These are phyloP conservation scores for Hymenoscyphus fructigenus DNA, from an alignment of 2,329 filamentous ascomycete genomes.

Conservation along the genomic window DNA sequence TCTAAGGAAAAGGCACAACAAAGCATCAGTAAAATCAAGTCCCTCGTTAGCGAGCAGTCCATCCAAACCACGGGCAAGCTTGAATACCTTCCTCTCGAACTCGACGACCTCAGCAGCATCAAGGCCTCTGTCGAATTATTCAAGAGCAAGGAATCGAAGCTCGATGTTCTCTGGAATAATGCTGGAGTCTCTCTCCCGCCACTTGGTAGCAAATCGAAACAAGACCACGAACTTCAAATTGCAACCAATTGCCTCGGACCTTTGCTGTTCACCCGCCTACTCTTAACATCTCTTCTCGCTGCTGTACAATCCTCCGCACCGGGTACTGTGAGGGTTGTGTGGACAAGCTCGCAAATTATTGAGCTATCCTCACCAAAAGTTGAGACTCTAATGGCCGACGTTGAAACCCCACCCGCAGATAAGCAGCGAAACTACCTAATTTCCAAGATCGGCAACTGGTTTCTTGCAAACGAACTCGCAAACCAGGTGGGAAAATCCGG, in stretches of 20 bases:
- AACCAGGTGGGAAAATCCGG: constrained; percentile 7
- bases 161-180: constrained; percentile 42
- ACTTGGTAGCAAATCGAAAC: constrained; percentile 13
- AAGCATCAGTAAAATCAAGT: constrained; percentile 41
- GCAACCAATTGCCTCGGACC: constrained; percentile 19
- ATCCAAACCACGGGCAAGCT: constrained; percentile 35
- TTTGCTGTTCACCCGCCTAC: constrained; percentile 22
- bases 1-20: constrained; percentile 38
- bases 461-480: constrained; percentile 21
- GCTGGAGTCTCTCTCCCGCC: constrained; percentile 26
- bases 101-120: constrained; percentile 39
- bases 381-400: constrained; percentile 8
- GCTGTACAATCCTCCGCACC: neutral
- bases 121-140: constrained; percentile 39
- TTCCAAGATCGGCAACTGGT: constrained; percentile 26
- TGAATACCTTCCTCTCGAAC: constrained; percentile 38
- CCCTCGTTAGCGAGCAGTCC: constrained; percentile 5
- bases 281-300: constrained; percentile 38
- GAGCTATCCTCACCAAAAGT: constrained; percentile 10
- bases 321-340: constrained; percentile 19
- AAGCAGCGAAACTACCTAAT: constrained; percentile 16
- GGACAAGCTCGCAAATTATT: constrained; percentile 13
- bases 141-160: constrained; percentile 33
- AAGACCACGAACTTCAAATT: constrained; percentile 23
- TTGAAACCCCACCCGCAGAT: constrained; percentile 5